These are phyloP conservation scores for Lichtheimia corymbifera DNA, from an alignment of 371 early-diverging fungal species.

Conservation along the genomic window DNA sequence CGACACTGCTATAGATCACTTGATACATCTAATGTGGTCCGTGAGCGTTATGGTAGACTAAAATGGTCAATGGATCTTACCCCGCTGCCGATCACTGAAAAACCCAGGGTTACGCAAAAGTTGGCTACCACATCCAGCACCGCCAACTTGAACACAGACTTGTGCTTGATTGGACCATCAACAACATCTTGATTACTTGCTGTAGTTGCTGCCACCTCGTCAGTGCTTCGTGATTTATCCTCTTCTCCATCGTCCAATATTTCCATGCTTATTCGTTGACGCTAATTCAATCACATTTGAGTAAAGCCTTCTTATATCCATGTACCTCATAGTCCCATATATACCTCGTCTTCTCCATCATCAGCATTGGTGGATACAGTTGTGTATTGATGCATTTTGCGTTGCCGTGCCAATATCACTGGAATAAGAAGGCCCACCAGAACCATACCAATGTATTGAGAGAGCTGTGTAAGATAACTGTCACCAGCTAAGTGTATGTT, in stretches of 20 bases:
- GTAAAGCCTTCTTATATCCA: conserved; percentile 8
- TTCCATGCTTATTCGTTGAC: conserved; percentile 18
- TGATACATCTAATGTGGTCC: conserved; percentile 61
- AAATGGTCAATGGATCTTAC: conserved; percentile 32
- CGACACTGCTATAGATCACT: conserved; percentile 74
- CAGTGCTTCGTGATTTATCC: background rate
- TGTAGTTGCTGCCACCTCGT: conserved; percentile 4
- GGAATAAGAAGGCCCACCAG: conserved; percentile 60
- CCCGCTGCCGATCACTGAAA: conserved; percentile 76
- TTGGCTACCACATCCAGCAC: conserved; percentile 70
- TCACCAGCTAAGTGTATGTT: conserved; percentile 40
- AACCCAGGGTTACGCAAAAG: conserved; percentile 70
- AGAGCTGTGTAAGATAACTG: conserved; percentile 55
- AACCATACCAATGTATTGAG: conserved; percentile 62
- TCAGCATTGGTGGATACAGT: conserved; percentile 4
- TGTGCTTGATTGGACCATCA: conserved; percentile 46
- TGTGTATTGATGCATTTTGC: conserved; percentile 7
- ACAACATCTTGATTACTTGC: conserved; percentile 1
- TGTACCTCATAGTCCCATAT: conserved; percentile 15
- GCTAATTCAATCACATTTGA: background rate
- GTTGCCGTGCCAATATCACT: conserved; percentile 19
- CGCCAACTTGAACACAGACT: conserved; percentile 55
- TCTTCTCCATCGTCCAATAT: conserved; percentile 15
- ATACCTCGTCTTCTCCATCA: conserved; percentile 16
- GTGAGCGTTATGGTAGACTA: background rate